These are phyloP conservation scores for Aspergillus saccharolyticus DNA, from an alignment of 495 filamentous ascomycete genomes.

Conservation along the genomic window DNA sequence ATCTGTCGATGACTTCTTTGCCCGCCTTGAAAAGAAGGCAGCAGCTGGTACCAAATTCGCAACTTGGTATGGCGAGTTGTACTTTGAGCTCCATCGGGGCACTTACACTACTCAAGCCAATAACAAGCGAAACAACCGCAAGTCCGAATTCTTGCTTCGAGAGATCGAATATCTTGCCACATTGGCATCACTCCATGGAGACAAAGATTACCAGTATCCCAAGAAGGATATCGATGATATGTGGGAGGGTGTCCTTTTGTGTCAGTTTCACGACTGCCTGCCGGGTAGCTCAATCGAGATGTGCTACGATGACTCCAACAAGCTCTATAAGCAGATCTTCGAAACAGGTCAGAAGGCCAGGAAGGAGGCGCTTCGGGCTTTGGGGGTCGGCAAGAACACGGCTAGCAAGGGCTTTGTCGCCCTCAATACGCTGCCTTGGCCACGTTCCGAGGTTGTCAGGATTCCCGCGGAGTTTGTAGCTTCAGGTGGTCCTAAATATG, in stretches of 20 bases:
- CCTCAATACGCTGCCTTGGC: slow-evolving; percentile 83
- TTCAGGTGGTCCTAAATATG: slow-evolving; percentile 38
- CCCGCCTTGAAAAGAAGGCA: slow-evolving; percentile 66
- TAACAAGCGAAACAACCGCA: slow-evolving; percentile 91
- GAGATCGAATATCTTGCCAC: slow-evolving; percentile 89
- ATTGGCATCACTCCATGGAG: slow-evolving; percentile 64
- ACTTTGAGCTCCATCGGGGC: slow-evolving; percentile 93
- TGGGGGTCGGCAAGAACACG: slow-evolving; percentile 51
- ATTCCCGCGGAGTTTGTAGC: slow-evolving; percentile 39
- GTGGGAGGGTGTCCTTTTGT: slow-evolving; percentile 84
- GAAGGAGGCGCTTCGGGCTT: slow-evolving; percentile 57
- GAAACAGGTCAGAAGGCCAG: slow-evolving; percentile 66
- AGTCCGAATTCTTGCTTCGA: slow-evolving; percentile 74
- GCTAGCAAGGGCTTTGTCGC: slow-evolving; percentile 41
- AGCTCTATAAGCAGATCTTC: slow-evolving; percentile 82
- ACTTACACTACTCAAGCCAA: slow-evolving; percentile 97
- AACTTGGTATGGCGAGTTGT: slow-evolving; percentile 97
- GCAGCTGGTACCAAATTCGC: slow-evolving; percentile 71
- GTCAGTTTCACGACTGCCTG: slow-evolving; percentile 96
- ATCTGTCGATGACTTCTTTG: slow-evolving; percentile 96
- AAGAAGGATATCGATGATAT: slow-evolving; percentile 87
- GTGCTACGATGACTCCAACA: slow-evolving; percentile 90
- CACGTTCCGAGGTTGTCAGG: slow-evolving; percentile 64
- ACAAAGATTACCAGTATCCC: slow-evolving; percentile 74
- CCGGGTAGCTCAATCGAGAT: slow-evolving; percentile 95